Evolutionary conservation across 495 filamentous ascomycete genomes (phyloP).

Genomic region (Neurospora hispaniola): DNA sequence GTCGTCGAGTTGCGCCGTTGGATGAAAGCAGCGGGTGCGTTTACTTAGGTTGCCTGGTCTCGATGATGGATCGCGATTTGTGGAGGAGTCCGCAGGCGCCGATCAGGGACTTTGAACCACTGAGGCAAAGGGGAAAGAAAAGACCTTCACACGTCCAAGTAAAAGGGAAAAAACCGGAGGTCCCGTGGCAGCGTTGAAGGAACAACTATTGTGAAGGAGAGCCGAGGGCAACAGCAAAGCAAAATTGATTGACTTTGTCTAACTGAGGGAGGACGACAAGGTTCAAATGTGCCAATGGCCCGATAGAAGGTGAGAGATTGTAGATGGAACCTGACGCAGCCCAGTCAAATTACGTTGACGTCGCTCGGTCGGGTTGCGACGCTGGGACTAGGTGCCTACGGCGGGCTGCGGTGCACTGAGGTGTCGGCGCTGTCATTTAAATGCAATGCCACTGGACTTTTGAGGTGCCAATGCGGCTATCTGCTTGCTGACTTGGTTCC

Average conservation of each 20-base stretch:
- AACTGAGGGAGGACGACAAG: neutral
- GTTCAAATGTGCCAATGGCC: neutral
- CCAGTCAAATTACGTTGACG: constrained; percentile 10
- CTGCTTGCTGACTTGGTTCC: neutral
- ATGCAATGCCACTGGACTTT: neutral
- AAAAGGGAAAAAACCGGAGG: neutral
- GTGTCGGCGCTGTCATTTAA: neutral
- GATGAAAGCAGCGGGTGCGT: neutral
- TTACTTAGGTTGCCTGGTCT: neutral
- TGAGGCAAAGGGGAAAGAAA: neutral
- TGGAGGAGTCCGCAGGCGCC: neutral
- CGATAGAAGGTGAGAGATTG: neutral
- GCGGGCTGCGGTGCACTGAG: neutral
- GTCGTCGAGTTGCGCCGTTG: neutral
- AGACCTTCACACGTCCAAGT: neutral
- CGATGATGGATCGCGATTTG: neutral
- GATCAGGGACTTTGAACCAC: neutral
- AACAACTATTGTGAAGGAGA: neutral
- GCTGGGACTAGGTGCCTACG: neutral
- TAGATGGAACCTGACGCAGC: constrained; percentile 1
- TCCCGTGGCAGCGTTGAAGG: neutral
- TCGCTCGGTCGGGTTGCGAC: neutral
- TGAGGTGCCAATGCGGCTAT: neutral
- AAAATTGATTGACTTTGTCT: neutral
- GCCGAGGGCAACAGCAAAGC: constrained; percentile 2